Base-by-base conservation (phyloP, 2,329 filamentous ascomycete species). In the Cladobotryum mycophilum region DNA sequence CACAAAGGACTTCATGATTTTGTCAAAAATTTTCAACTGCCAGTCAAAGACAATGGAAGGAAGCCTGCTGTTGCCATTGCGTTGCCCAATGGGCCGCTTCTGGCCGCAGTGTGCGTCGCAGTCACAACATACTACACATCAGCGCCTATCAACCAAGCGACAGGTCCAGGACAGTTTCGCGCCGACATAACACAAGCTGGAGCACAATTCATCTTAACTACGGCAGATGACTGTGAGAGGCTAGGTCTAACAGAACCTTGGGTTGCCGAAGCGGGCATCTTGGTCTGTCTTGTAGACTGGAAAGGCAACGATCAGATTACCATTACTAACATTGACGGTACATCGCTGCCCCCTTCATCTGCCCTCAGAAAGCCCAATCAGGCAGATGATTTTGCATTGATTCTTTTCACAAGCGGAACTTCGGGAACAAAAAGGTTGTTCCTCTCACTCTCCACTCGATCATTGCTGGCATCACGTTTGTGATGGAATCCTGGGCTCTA, bases 391-490 rank as follows among this genome's bases (percentile, higher is more conserved):
- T 69, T 73, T 18, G 70, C 69, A 4, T 67, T 81, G 47, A 68
- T 81, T 42, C 67, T 81, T 1, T 80, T 81, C 58, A 82, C 78
- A 0, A 79, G 75, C 52, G 79, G 79, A 15, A 81, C 78, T 0
- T 78, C 73, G 15, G 79, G 78, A 2, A 79, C 70, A n/a, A 81
- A 79, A 81, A 81, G 61, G 67, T 80, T 3, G 78, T 81, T 2
- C 78, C 78, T 1, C 67, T 80, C 22, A 75, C 71, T 2, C 65
- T 72, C 0, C 72, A 77, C 52, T 74, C 75, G 3, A 71, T 81
- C 46, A 63, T 80, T 8, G 66, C 70, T 7, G 77, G 78, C 2
- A 72, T 78, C 3, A 67, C 71, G 2, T 76, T 75, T 51, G 76
- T 80, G 5, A 73, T 79, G 25, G 71, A 77, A 15, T 79, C 76